These are phyloP conservation scores for Lichina pygmaea DNA, from an alignment of 495 filamentous ascomycete species.

Conservation along the genomic window DNA sequence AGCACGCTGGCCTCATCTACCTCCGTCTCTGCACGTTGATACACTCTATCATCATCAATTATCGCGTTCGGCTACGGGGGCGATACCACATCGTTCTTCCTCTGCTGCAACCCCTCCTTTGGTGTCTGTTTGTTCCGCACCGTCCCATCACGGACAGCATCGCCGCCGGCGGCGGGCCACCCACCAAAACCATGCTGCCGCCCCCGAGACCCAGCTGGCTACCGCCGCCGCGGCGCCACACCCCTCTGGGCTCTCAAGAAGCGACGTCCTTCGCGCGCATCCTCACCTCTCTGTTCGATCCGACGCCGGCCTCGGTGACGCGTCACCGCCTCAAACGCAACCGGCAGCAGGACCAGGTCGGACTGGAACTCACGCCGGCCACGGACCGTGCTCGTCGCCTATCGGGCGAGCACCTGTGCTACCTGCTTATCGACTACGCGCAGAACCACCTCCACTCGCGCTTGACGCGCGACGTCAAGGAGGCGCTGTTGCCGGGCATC, in stretches of 20 bases:
- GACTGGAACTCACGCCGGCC: slow-evolving; percentile 33
- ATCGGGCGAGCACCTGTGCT: slow-evolving; percentile 48
- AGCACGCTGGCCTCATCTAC: slow-evolving; percentile 26
- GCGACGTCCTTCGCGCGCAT: slow-evolving; percentile 40
- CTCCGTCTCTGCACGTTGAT: slow-evolving; percentile 31
- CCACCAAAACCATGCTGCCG: background rate
- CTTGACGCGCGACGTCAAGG: slow-evolving; percentile 28
- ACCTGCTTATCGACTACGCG: slow-evolving; percentile 45
- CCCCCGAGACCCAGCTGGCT: slow-evolving; percentile 18
- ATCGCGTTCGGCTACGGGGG: slow-evolving; percentile 37
- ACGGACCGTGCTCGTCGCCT: slow-evolving; percentile 49
- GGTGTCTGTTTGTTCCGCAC: slow-evolving; percentile 25
- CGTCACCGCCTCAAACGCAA: slow-evolving; percentile 12
- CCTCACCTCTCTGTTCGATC: slow-evolving; percentile 52
- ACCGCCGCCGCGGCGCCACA: slow-evolving; percentile 6
- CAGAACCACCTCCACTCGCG: slow-evolving; percentile 30
- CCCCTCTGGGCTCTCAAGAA: slow-evolving; percentile 16
- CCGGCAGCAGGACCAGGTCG: background rate
- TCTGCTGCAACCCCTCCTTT: slow-evolving; percentile 33
- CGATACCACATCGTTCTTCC: slow-evolving; percentile 43
- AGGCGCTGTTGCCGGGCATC: slow-evolving; percentile 35
- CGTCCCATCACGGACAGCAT: background rate
- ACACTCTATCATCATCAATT: slow-evolving; percentile 24
- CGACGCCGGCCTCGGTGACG: slow-evolving; percentile 43
- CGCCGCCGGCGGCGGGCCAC: background rate